Conservation (phyloP, 371 early-diverging fungal species). For the Entomophthora muscae region DNA sequence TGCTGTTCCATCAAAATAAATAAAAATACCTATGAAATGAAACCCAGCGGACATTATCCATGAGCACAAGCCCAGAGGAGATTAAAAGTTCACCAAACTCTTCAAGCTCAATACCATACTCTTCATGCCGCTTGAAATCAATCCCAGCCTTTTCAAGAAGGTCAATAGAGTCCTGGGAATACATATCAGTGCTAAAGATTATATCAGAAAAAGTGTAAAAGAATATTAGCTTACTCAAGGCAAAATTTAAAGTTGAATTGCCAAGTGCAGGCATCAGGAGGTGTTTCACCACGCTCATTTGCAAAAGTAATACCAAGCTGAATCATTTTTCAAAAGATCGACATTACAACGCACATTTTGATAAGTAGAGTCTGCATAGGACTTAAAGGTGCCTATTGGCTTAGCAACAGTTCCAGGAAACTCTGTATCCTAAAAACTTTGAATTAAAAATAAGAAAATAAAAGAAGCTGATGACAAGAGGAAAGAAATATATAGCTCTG, state of each 20-base stretch:
- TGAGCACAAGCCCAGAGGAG: constrained; percentile 90
- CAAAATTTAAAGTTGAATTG: constrained; percentile 99
- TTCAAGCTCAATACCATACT: constrained; percentile 92
- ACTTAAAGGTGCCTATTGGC: constrained; percentile 92
- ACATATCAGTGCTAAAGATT: constrained; percentile 80
- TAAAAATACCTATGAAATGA: constrained; percentile 91
- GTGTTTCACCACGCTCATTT: constrained; percentile 83
- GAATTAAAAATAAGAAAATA: too few species aligned
- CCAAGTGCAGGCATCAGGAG: constrained; percentile 88
- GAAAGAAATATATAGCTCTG: too few species aligned
- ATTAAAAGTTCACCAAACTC: constrained; percentile 97
- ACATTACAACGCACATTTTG: constrained; percentile 98
- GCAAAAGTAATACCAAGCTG: constrained; percentile 97
- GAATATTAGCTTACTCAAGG: constrained; percentile 33
- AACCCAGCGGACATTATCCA: constrained; percentile 92
- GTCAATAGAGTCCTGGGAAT: constrained; percentile 98
- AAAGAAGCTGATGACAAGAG: too few species aligned
- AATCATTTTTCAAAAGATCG: constrained; percentile 94
- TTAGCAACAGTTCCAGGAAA: constrained; percentile 99
- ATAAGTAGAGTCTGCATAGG: constrained; percentile 93
- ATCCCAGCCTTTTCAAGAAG: constrained; percentile 93
- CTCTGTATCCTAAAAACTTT: constrained; percentile 99
- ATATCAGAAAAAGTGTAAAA: constrained; percentile 9
- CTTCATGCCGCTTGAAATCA: constrained; percentile 94
- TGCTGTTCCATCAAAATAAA: background rate